Evolutionary conservation across 495 filamentous ascomycete genomes (phyloP), one percentile per base, ranked within the genome.

Genomic region (Parathielavia hyrcaniae): DNA sequence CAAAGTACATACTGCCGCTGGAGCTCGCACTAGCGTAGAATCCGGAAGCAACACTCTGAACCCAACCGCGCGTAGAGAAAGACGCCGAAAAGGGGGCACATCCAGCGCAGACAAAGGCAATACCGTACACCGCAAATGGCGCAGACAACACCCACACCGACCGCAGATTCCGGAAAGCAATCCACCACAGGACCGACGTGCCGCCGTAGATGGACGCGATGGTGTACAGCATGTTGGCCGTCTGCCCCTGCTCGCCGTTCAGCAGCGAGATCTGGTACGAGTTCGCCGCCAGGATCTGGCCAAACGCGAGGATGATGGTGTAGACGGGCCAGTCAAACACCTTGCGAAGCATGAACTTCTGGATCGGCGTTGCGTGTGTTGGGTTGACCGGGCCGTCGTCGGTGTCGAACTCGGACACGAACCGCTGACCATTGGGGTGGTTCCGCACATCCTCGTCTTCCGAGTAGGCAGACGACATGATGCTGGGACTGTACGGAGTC

Each of bases 181-280:
- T 38, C 63, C 67, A 68, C 85, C 85, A 88, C 16, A 77, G 30
- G 6, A 81, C 67, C 0, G 82, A 84, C 10, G 79, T 76, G 5
- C 71, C 69, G 11, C 79, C 75, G 60, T 88, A 87, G 35, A 86
- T 80, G 32, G 73, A 73, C 1, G 82, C 82, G 26, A 86, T 75
- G 45, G 81, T 68, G 62, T 88, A 87, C 4, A 87, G 72, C 67
- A 80, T 79, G 8, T 71, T 67, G 11, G 82, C 79, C 4, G 81
- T 73, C 62, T 87, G 72, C 26, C 83, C 81, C 23, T 81, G 66
- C 59, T 80, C 76, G 12, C 84, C 84, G 13, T 76, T 80, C 20
- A 87, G 67, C n/a, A 87, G 75, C 0, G 81, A 84, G 63, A 87
- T 81, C 61, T 87, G 84, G 66, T 85, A 84, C 4, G 81, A 83